Base-by-base conservation (phyloP, 73 alveolate species). In the Paramecium caudatum region DNA sequence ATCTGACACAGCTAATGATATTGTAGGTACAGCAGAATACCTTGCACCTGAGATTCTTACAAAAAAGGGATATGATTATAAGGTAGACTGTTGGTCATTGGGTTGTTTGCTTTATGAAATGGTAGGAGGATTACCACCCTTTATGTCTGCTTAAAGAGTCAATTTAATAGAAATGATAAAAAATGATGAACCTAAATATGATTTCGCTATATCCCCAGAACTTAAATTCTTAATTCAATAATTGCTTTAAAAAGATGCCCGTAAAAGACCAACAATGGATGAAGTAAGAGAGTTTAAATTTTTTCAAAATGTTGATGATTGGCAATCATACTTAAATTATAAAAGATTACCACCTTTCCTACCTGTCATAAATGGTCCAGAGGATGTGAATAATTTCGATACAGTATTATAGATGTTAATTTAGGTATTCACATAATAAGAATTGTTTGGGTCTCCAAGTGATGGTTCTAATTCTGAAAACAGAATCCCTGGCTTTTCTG, bases 21-120 rank as follows among this genome's bases (percentile, higher is more conserved):
- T 95, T 68, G 92, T 95, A 46, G 98, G 98, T 3, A 95, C 98
- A 7, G 97, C 98, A 2, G 98, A 95, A 63, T 95, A 95, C 61
- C 39, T 95, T 9, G 95, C 97, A 15, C 98, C 98, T 36, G 96
- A 92, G 80, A 90, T 92, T 15, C 86, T 92, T 4, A 61, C 32
- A 32, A 16, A 92, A 55, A 25, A 90, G 15, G 96, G 96, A 17
- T 48, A 93, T 43, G 96, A 93, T 17, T 70, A 47, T 83, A 83
- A 61, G 61, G 93, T 91, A 4, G 98, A 95, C 68, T 95, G 95
- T 91, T 95, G 98, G 98, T 92, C 96, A 1, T 85, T 94, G 16
- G 98, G 98, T 9, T 94, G 97, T 91, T 32, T 95, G 25, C 33
- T 95, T 17, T 95, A 94, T 55, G 98, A 94, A 80, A 33, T 95